These are phyloP conservation scores for Neospora caninum DNA, from an alignment of 169 alveolate species.

Conservation along the genomic window DNA sequence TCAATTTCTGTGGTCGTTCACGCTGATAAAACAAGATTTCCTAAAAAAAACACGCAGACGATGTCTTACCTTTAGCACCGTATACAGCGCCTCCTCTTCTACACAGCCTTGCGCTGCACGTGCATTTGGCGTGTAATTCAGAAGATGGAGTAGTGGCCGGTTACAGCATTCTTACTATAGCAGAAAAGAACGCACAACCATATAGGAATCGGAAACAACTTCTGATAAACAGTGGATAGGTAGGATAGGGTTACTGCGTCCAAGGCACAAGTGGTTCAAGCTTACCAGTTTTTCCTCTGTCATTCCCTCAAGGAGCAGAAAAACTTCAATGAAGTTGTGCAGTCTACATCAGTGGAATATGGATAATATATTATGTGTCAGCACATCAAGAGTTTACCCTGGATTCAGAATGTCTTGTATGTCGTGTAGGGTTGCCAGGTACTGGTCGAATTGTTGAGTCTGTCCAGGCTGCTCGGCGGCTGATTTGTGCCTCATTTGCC, in stretches of 20 bases:
- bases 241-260: background rate
- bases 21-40: background rate
- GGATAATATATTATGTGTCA: background rate
- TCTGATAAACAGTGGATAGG: background rate
- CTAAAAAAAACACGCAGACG: background rate
- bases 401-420: background rate
- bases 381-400: background rate
- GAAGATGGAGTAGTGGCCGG: too few species aligned
- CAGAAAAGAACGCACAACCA: conserved; percentile 27
- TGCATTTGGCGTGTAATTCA: background rate
- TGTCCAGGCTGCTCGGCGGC: background rate
- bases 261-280: background rate
- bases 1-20: background rate
- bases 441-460: background rate
- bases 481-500: background rate
- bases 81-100: background rate
- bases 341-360: background rate
- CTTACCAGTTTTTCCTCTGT: background rate
- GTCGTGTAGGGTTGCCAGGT: background rate
- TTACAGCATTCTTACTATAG: background rate
- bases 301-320: conserved; percentile 3
- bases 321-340: background rate
- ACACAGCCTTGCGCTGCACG: background rate
- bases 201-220: background rate
- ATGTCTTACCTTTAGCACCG: background rate